Conservation (phyloP, 2,329 filamentous ascomycete species). For the Trichophaea hybrida region DNA sequence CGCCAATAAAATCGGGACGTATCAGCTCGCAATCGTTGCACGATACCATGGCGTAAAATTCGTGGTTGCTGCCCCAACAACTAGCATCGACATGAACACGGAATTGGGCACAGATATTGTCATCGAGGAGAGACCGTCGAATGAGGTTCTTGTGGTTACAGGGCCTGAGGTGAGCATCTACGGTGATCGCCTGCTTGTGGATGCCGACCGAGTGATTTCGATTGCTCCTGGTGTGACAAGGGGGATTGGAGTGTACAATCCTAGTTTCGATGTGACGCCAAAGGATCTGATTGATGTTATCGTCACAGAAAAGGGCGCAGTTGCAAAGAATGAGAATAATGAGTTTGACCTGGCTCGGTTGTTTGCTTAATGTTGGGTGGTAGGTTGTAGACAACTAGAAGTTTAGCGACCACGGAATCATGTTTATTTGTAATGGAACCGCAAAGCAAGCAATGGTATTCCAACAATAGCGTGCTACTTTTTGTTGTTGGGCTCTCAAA, state of each 20-base stretch:
- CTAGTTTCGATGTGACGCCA: slow-evolving; percentile 90
- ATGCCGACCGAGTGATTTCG: slow-evolving; percentile 22
- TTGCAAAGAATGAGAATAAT: slow-evolving; percentile 60
- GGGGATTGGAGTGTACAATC: slow-evolving; percentile 84
- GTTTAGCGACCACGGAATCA: neutral
- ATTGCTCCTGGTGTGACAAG: slow-evolving; percentile 28
- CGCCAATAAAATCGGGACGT: slow-evolving; percentile 97
- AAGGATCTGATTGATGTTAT: slow-evolving; percentile 79
- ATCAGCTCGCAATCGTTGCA: slow-evolving; percentile 80
- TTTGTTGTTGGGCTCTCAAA: no score
- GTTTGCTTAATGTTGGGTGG: neutral
- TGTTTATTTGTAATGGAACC: neutral
- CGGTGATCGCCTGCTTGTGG: slow-evolving; percentile 36
- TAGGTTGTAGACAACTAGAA: neutral
- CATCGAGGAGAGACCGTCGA: slow-evolving; percentile 72
- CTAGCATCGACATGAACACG: slow-evolving; percentile 78
- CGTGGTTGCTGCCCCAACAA: slow-evolving; percentile 84
- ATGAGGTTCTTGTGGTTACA: slow-evolving; percentile 46
- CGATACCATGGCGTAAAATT: slow-evolving; percentile 82
- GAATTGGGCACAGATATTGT: slow-evolving; percentile 63
- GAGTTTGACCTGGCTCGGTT: slow-evolving; percentile 33
- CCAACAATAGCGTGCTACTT: no score
- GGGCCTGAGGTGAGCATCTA: slow-evolving; percentile 16
- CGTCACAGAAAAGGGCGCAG: slow-evolving; percentile 79
- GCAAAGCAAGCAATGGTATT: neutral